phyloP scores from a whole-genome alignment of 148 eudicot species.

The Amaranthus cruentus region DNA sequence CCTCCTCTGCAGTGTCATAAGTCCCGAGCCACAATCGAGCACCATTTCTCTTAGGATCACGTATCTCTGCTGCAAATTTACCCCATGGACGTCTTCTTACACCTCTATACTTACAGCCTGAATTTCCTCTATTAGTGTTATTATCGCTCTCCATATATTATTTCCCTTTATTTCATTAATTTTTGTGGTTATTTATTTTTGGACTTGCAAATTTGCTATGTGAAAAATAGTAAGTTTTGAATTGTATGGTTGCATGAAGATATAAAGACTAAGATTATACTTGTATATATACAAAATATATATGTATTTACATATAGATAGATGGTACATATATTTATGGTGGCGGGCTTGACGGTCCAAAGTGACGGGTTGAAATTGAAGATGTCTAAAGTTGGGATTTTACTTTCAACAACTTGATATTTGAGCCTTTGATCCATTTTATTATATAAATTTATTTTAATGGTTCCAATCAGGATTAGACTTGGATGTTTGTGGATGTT shows the following conservation, averaged over 20 bases:
- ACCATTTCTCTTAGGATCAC: conserved; percentile 37
- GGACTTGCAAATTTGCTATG: background rate
- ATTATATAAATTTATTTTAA: too few species aligned
- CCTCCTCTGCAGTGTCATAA: conserved; percentile 35
- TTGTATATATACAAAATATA: background rate
- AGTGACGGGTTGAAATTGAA: conserved; percentile 27
- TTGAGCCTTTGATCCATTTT: conserved; percentile 5
- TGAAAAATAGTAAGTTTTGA: background rate
- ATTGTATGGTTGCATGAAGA: background rate
- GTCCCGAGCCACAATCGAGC: conserved; percentile 44
- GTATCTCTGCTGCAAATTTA: conserved; percentile 40
- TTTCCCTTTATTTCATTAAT: background rate
- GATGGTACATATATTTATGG: background rate
- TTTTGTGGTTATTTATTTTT: background rate
- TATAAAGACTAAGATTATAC: background rate
- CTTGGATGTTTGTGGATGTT: background rate
- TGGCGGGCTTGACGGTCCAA: conserved; percentile 40
- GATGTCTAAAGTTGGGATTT: conserved; percentile 3
- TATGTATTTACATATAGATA: background rate
- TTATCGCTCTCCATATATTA: conserved; percentile 22
- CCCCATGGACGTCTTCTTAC: conserved; percentile 44
- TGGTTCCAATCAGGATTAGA: background rate
- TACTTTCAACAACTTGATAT: conserved; percentile 24
- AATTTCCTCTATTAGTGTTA: background rate
- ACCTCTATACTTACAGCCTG: conserved; percentile 33